Conservation (phyloP, 2,329 filamentous ascomycete species). For the Neurospora sp. region DNA sequence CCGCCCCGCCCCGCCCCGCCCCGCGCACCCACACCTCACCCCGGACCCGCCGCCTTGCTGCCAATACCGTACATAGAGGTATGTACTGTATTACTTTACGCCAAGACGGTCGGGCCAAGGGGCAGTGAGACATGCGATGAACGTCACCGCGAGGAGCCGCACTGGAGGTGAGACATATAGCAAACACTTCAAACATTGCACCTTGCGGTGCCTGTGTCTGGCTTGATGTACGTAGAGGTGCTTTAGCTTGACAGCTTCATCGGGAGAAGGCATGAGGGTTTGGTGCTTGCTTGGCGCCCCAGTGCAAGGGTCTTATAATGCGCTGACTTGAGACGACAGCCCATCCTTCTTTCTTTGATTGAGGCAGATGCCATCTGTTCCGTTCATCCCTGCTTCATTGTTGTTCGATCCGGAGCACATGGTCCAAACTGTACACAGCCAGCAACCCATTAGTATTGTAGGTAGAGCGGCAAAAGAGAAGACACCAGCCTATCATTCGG, state of each 20-base stretch:
- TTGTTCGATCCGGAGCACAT: not conserved
- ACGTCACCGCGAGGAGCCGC: not conserved
- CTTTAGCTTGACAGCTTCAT: not conserved
- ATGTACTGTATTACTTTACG: not conserved
- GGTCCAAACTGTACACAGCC: not conserved
- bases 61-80: not conserved
- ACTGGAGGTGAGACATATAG: not conserved
- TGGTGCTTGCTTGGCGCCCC: not conserved
- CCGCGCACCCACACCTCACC: not conserved
- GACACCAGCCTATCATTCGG: not conserved
- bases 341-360: not conserved
- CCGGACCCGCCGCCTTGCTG: not conserved
- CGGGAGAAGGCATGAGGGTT: not conserved
- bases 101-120: not conserved
- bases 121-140: not conserved
- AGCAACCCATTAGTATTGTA: not conserved
- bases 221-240: not conserved
- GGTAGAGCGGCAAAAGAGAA: not conserved
- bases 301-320: too few relatives aligned
- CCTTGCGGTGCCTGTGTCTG: not conserved
- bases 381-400: not conserved
- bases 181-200: not conserved
- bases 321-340: not conserved
- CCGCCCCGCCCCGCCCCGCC: not conserved
- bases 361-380: not conserved